phyloP scores from a whole-genome alignment of 495 filamentous ascomycete genomes.

The Aspergillus carlsbadensis region DNA sequence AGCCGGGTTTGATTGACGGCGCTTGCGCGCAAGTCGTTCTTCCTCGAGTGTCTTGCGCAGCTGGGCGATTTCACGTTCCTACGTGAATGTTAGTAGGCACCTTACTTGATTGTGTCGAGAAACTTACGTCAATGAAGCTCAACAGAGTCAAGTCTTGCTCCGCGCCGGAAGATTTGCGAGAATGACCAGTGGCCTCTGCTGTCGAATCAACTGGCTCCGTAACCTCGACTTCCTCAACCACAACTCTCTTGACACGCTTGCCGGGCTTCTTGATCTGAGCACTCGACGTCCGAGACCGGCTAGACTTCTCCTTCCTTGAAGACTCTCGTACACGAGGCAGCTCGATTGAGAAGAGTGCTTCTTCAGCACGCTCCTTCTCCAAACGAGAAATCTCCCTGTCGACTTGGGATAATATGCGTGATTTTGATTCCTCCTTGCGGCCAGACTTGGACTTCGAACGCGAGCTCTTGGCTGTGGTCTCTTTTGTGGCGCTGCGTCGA shows the following conservation, averaged over 20 bases:
- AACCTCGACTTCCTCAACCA: constrained; percentile 40
- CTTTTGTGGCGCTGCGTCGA: constrained; percentile 36
- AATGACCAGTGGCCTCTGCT: constrained; percentile 36
- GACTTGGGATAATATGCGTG: constrained; percentile 39
- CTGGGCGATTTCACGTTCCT: constrained; percentile 48
- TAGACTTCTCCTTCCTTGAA: constrained; percentile 23
- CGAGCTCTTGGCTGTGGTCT: constrained; percentile 34
- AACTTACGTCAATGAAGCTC: constrained; percentile 47
- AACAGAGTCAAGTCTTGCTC: constrained; percentile 44
- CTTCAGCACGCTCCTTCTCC: constrained; percentile 45
- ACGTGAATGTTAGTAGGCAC: neutral
- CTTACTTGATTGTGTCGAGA: neutral
- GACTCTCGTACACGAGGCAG: constrained; percentile 27
- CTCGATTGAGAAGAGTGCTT: constrained; percentile 45
- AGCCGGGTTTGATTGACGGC: constrained; percentile 33
- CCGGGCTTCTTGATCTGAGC: constrained; percentile 32
- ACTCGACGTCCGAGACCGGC: constrained; percentile 13
- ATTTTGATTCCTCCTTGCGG: constrained; percentile 33
- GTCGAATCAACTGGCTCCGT: constrained; percentile 30
- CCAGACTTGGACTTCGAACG: constrained; percentile 30
- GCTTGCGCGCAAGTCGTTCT: constrained; percentile 47
- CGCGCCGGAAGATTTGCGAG: constrained; percentile 27
- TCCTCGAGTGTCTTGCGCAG: constrained; percentile 50
- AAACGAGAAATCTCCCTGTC: constrained; percentile 45
- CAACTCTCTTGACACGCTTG: constrained; percentile 46